Base-by-base conservation (phyloP, 306 rosid genomes). In the Acmispon strigosus region DNA sequence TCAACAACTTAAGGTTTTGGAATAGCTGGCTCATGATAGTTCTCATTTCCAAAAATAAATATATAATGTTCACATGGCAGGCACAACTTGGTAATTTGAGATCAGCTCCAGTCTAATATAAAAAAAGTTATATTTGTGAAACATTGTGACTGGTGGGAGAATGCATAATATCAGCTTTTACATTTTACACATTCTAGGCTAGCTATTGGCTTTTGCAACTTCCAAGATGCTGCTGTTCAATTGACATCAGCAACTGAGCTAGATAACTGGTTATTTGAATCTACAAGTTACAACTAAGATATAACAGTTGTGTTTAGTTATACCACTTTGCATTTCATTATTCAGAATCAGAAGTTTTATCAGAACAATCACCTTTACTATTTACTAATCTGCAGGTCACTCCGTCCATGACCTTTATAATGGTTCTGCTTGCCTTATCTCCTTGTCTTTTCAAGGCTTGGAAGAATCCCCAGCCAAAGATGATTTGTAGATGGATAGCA, bases 371-470 rank as follows among this genome's bases (percentile, higher is more conserved):
- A 66, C 37, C 45, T 62, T 39, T 74, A 29, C 58, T 53, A 17
- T 76, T 24, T 7, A 32, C 70, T 49, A 68, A 72, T 81, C 82
- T 83, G 74, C 90, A 94, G 98, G 74, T 94, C 85, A 89, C 85
- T 48, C 97, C 98, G 39, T 43, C 66, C 27, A 63, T 69, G 66
- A 94, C 98, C 19, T 82, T 94, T 52, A 44, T 75, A 24, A 60
- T 89, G 86, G 97, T 94, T 72, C 73, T 94, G 72, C 88, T 90
- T 73, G 86, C 97, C 67, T 77, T 94, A 79, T 87, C 89, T 67
- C 98, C 98, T 41, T 94, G 98, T 78, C 90, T 94, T 71, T 20
- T 83, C 69, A 89, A 87, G 81, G 97, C 90, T 66, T 90, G 95
- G 88, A 90, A 80, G 69, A 75, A 87, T 70, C 98, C 98, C 45